phyloP scores from a whole-genome alignment of 163 green algal species.

The Scenedesmus sp. region DNA sequence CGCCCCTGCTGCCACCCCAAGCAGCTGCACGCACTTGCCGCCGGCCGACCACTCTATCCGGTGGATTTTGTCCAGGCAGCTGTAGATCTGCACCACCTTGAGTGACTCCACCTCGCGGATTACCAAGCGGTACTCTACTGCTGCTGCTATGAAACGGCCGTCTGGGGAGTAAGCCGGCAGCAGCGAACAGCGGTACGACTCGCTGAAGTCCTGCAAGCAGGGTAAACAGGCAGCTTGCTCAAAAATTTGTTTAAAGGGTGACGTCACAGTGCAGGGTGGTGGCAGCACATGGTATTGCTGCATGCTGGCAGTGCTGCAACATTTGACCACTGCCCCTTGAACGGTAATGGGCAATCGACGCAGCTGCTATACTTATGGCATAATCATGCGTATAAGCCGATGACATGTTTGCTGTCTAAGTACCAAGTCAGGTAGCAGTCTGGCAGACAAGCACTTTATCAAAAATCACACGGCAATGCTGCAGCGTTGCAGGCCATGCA shows the following conservation, averaged over 20 bases:
- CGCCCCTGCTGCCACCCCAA: too few relatives aligned
- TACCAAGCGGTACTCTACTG: slow-evolving; percentile 83
- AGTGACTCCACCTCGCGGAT: slow-evolving; percentile 80
- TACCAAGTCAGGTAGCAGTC: too few relatives aligned
- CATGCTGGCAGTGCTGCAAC: too few relatives aligned
- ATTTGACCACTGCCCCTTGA: too few relatives aligned
- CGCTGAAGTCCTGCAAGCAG: slow-evolving; percentile 73
- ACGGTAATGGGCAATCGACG: too few relatives aligned
- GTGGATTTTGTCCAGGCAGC: slow-evolving; percentile 86
- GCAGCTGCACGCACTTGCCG: slow-evolving; percentile 71
- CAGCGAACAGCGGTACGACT: slow-evolving; percentile 67
- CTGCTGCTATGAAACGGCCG: slow-evolving; percentile 74
- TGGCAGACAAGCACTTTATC: too few relatives aligned
- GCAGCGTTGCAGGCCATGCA: too few relatives aligned
- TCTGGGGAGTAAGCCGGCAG: slow-evolving; percentile 75
- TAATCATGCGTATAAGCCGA: too few relatives aligned
- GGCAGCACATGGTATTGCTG: neutral
- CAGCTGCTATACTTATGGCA: too few relatives aligned
- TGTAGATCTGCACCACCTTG: slow-evolving; percentile 85
- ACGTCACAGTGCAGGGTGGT: neutral
- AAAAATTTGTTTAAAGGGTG: neutral
- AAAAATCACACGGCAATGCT: too few relatives aligned
- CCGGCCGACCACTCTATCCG: slow-evolving; percentile 82
- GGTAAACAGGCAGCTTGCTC: slow-evolving; percentile 48
- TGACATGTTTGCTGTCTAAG: too few relatives aligned